These are phyloP conservation scores for Inga oerstediana DNA, from an alignment of 306 rosid species.

Conservation along the genomic window DNA sequence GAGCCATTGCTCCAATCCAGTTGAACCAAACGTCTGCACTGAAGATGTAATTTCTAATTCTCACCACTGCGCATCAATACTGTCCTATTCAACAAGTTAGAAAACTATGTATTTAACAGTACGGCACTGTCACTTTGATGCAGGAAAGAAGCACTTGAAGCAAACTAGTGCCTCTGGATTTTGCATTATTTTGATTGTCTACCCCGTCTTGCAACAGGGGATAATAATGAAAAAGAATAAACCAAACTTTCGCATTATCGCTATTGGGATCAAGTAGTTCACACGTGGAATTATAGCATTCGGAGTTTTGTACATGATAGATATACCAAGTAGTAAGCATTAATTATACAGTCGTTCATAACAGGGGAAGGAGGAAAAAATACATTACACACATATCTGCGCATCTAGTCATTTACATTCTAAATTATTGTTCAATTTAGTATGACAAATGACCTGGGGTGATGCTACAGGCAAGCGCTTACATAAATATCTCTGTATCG, in stretches of 20 bases:
- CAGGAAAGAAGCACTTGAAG: background rate
- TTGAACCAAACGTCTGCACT: background rate
- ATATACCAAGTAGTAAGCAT: background rate
- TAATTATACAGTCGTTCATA: slow-evolving; percentile 1
- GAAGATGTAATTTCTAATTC: background rate
- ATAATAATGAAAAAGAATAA: background rate
- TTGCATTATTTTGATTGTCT: background rate
- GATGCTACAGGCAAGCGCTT: background rate
- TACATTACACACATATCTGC: slow-evolving; percentile 14
- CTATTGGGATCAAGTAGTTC: background rate
- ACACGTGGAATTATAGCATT: background rate
- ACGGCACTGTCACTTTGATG: background rate
- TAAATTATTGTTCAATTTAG: background rate
- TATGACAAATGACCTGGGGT: background rate
- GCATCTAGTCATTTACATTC: background rate
- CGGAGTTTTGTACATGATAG: background rate
- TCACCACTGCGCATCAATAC: background rate
- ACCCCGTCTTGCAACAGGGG: background rate
- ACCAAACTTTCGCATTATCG: background rate
- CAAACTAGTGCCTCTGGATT: background rate
- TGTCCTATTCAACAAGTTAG: background rate
- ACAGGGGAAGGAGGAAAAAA: background rate
- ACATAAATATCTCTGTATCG: slow-evolving; percentile 10
- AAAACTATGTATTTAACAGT: background rate
- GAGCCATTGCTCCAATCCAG: background rate